phyloP scores from a whole-genome alignment of 352 stramenopile species.

The Phytopythium vexans region DNA sequence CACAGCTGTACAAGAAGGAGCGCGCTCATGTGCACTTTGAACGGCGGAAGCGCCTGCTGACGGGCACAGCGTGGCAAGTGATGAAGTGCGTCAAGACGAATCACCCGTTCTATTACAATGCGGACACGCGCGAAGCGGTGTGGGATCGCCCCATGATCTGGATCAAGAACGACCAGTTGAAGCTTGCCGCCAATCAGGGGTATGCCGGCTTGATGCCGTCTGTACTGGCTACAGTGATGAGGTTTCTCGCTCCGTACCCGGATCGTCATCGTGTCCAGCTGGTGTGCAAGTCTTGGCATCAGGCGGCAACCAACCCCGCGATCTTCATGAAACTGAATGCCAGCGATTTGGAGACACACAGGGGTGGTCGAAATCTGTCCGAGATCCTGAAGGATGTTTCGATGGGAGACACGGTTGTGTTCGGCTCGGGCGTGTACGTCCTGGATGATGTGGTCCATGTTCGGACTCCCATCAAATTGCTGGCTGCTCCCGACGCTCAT shows the following conservation, averaged over 20 bases:
- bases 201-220: conserved; percentile 81
- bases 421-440: conserved; percentile 62
- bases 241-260: conserved; percentile 74
- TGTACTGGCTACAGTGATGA: conserved; percentile 80
- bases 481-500: conserved; percentile 51
- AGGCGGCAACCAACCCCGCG: conserved; percentile 32
- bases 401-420: conserved; percentile 55
- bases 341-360: conserved; percentile 32
- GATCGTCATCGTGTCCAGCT: conserved; percentile 43
- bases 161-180: conserved; percentile 85
- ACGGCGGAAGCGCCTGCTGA: conserved; percentile 49
- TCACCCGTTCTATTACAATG: conserved; percentile 94
- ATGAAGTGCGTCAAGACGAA: conserved; percentile 61
- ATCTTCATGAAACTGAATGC: conserved; percentile 49
- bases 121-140: conserved; percentile 90
- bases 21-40: conserved; percentile 54
- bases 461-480: conserved; percentile 35
- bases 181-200: conserved; percentile 45
- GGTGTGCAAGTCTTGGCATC: conserved; percentile 56
- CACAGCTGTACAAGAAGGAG: conserved; percentile 56
- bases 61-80: conserved; percentile 53
- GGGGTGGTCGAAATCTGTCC: conserved; percentile 15
- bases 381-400: conserved; percentile 22
- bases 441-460: conserved; percentile 50
- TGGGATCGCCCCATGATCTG: conserved; percentile 92